Percentiles rank a stretch among this genome's conserved stretches.
These are phyloP conservation scores for Byssochlamys sp. DNA, from an alignment of 2,329 filamentous ascomycete species.

Conservation along the genomic window DNA sequence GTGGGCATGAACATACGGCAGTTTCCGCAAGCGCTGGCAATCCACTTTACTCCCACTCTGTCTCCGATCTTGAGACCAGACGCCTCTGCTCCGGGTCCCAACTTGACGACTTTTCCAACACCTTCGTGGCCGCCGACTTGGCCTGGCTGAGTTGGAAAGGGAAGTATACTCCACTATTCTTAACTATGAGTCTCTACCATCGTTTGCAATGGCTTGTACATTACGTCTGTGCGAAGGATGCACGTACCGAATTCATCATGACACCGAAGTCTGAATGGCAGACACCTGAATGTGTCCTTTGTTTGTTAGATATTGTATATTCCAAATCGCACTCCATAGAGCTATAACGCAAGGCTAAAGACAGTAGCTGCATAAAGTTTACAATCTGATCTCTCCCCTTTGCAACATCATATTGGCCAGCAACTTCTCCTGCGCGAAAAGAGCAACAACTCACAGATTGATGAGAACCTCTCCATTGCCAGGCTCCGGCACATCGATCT, in stretches of 20 bases:
- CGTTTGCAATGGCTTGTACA: neutral
- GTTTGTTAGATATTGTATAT: constrained; percentile 2
- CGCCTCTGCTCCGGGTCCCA: constrained; percentile 51
- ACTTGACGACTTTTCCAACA: constrained; percentile 54
- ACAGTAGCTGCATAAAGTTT: neutral
- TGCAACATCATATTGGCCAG: neutral
- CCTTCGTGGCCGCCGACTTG: constrained; percentile 64
- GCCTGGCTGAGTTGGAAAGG: constrained; percentile 48
- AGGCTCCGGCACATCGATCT: constrained; percentile 56
- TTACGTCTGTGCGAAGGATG: neutral
- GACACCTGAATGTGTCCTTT: constrained; percentile 53
- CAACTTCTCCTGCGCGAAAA: neutral
- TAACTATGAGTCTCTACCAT: constrained; percentile 1
- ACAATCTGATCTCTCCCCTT: neutral
- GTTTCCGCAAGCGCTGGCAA: constrained; percentile 48
- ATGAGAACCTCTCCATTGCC: constrained; percentile 54
- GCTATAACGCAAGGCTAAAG: neutral
- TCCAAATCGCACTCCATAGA: neutral
- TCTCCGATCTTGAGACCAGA: constrained; percentile 55
- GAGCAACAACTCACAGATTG: constrained; percentile 42
- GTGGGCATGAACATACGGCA: constrained; percentile 30
- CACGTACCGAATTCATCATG: constrained; percentile 38
- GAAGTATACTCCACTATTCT: constrained; percentile 48
- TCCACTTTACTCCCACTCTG: constrained; percentile 62
- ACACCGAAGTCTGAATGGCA: constrained; percentile 55